Conservation (phyloP, 176 grass and related monocot genomes). For the Lolium perenne region DNA sequence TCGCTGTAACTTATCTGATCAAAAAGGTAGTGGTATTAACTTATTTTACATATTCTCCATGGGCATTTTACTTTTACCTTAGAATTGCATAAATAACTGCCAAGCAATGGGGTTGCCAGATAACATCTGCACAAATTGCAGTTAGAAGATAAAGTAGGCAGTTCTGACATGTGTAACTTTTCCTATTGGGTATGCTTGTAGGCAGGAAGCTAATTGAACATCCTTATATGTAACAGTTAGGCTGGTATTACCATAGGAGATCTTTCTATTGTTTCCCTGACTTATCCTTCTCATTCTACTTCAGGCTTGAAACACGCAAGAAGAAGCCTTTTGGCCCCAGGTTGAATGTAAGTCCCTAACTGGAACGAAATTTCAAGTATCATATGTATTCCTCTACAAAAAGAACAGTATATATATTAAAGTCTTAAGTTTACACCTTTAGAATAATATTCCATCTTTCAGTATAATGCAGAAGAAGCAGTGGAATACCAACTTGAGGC, state of each 20-base stretch:
- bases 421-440: neutral
- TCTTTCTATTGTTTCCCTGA: conserved; percentile 34
- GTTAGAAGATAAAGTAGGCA: neutral
- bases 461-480: conserved; percentile 93
- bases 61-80: neutral
- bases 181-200: conserved; percentile 29
- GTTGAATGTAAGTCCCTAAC: conserved; percentile 71
- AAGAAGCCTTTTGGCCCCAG: conserved; percentile 80
- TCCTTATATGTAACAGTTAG: conserved; percentile 11
- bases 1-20: no score
- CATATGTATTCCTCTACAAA: no score
- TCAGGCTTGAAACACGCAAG: conserved; percentile 77
- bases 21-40: no score
- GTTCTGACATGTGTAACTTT: neutral
- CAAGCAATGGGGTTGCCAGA: neutral
- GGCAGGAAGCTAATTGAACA: neutral
- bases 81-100: neutral
- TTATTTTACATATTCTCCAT: neutral
- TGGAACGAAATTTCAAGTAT: conserved; percentile 26
- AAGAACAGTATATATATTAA: no score
- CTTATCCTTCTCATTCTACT: conserved; percentile 19
- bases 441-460: conserved; percentile 43
- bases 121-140: conserved; percentile 27
- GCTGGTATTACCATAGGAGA: neutral
- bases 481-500: conserved; percentile 86